These are phyloP conservation scores for Xerocomus minutiporus DNA, from an alignment of 1,284 basidiomycete species.

Conservation along the genomic window DNA sequence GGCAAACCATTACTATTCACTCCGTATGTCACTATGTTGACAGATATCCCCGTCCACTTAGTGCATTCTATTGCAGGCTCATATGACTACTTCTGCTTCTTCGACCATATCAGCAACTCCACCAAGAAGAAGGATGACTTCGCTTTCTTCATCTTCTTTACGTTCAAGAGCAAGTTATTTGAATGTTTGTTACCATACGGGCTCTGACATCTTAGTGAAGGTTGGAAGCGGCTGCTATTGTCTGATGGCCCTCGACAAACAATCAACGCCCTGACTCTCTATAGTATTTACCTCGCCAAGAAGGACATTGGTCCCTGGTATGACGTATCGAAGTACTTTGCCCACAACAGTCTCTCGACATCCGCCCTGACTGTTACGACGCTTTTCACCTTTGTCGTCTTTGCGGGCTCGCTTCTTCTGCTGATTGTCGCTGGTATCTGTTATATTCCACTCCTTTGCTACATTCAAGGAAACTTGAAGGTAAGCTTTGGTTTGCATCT, in stretches of 20 bases:
- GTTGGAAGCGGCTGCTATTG: conserved; percentile 91
- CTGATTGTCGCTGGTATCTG: conserved; percentile 81
- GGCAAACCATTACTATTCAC: conserved; percentile 93
- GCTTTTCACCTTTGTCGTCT: conserved; percentile 87
- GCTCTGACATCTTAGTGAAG: conserved; percentile 38
- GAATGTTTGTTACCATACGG: conserved; percentile 8
- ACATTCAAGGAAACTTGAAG: conserved; percentile 95
- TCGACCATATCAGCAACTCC: conserved; percentile 92
- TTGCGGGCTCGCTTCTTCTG: conserved; percentile 77
- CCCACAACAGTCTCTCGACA: conserved; percentile 67
- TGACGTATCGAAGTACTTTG: conserved; percentile 65
- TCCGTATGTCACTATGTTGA: conserved; percentile 53
- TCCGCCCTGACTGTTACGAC: conserved; percentile 84
- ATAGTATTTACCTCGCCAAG: conserved; percentile 84
- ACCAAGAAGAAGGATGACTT: conserved; percentile 96
- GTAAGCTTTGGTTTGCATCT: conserved; percentile 34
- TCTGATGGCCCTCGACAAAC: conserved; percentile 97
- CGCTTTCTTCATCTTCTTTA: conserved; percentile 99
- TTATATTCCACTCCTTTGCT: conserved; percentile 89
- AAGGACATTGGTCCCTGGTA: conserved; percentile 65
- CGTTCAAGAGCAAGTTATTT: conserved; percentile 82
- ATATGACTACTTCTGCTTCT: conserved; percentile 98
- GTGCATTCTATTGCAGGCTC: conserved; percentile 51
- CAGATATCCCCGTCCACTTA: background rate
- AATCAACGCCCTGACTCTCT: conserved; percentile 93